Evolutionary conservation across 1,139 yeast genomes (phyloP).

Genomic region (Saccharomyces hybrid): DNA sequence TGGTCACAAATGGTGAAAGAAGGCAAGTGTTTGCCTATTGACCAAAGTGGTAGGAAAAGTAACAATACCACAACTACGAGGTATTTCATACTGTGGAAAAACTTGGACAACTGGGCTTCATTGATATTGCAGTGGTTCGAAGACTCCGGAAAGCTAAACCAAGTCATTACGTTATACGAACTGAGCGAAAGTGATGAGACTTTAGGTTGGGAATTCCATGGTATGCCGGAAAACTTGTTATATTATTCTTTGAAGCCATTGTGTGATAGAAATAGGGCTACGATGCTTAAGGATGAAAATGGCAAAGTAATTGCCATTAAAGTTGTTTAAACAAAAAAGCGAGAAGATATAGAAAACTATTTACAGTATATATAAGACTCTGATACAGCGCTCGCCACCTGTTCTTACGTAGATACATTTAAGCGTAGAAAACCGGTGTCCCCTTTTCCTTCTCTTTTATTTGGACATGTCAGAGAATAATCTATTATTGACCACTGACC

Average conservation of each 20-base stretch:
- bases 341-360: neutral
- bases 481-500: constrained; percentile 76
- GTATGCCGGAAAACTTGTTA: constrained; percentile 54
- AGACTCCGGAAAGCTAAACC: constrained; percentile 66
- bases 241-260: constrained; percentile 50
- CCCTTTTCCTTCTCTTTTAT: constrained; percentile 1
- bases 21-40: constrained; percentile 29
- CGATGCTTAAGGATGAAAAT: constrained; percentile 51
- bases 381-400: constrained; percentile 1
- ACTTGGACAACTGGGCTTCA: constrained; percentile 72
- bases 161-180: constrained; percentile 78
- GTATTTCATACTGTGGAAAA: constrained; percentile 59
- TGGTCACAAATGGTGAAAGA: constrained; percentile 50
- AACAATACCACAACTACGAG: constrained; percentile 29
- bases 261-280: constrained; percentile 62
- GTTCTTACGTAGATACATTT: constrained; percentile 5
- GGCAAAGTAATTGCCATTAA: constrained; percentile 63
- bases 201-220: constrained; percentile 48
- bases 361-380: neutral
- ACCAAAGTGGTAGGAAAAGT: constrained; percentile 7
- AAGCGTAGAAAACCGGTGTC: constrained; percentile 2
- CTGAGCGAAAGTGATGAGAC: constrained; percentile 58
- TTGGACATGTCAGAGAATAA: constrained; percentile 29
- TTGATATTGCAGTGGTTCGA: constrained; percentile 56
- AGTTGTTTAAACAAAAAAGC: constrained; percentile 30